Evolutionary conservation across 176 grass and related monocot species (phyloP).

Genomic region (Leersia perrieri): DNA sequence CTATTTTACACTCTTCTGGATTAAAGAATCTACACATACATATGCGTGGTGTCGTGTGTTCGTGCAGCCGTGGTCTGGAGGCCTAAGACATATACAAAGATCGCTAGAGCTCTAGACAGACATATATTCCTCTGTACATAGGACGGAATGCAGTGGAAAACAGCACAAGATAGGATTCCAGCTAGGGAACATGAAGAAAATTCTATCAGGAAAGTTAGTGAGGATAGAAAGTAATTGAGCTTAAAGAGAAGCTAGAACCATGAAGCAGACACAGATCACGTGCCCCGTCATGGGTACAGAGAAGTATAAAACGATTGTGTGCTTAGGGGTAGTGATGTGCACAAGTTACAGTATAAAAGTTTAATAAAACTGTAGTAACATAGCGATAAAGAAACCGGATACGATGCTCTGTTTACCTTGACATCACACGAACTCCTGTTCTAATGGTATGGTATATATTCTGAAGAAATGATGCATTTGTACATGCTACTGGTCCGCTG

Average conservation of each 20-base stretch:
- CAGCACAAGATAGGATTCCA: constrained; percentile 23
- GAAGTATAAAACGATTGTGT: neutral
- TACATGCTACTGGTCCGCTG: neutral
- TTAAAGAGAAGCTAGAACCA: constrained; percentile 2
- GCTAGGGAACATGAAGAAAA: neutral
- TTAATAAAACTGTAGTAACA: neutral
- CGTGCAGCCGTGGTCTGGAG: too few relatives aligned
- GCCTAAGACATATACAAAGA: neutral
- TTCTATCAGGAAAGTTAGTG: neutral
- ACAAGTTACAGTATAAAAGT: neutral
- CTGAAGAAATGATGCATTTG: neutral
- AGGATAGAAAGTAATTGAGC: neutral
- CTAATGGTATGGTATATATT: neutral
- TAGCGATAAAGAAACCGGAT: neutral
- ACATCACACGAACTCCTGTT: neutral
- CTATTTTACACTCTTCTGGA: constrained; percentile 7
- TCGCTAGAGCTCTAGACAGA: neutral
- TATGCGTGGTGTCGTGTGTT: too few relatives aligned
- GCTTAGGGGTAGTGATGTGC: too few relatives aligned
- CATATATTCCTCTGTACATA: neutral
- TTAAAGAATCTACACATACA: constrained; percentile 15
- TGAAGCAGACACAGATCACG: neutral
- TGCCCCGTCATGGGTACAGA: constrained; percentile 19
- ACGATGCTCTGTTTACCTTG: neutral
- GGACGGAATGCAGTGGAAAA: constrained; percentile 14